phyloP scores from a whole-genome alignment of 345 rosid species.

The Durio zibethinus region DNA sequence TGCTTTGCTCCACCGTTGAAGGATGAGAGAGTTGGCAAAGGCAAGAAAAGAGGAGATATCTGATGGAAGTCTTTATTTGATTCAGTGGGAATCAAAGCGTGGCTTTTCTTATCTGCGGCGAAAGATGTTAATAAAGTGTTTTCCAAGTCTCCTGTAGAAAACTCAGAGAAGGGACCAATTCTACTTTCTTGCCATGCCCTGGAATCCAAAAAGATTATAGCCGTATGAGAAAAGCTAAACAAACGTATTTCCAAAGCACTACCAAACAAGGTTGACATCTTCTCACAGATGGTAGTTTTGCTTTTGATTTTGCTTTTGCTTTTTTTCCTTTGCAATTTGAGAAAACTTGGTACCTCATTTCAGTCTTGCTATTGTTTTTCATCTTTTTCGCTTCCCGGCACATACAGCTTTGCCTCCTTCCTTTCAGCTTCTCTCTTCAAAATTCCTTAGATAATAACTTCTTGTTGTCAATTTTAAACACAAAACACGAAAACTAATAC shows the following conservation, averaged over 20 bases:
- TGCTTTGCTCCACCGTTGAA: background rate
- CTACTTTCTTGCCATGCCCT: background rate
- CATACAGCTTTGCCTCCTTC: background rate
- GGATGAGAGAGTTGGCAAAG: background rate
- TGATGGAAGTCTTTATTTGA: background rate
- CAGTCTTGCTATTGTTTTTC: background rate
- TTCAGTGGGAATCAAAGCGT: background rate
- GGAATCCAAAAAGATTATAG: background rate
- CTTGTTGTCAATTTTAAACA: no score
- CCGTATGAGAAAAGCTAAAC: background rate
- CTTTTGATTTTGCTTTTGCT: background rate
- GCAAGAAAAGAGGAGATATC: background rate
- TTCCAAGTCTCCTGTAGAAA: background rate
- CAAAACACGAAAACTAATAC: no score
- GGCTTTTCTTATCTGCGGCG: background rate
- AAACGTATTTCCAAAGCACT: background rate
- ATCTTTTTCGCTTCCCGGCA: background rate
- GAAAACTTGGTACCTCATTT: background rate
- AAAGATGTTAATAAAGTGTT: background rate
- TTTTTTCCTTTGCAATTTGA: background rate
- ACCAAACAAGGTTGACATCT: background rate
- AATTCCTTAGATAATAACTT: no score
- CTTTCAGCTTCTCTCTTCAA: background rate
- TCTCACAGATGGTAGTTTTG: background rate
- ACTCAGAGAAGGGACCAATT: background rate